A percentile compares a stretch with the other conserved stretches of the same genome.
phyloP scores from a whole-genome alignment of 2,329 filamentous ascomycete genomes.

The Penicillium expansum region DNA sequence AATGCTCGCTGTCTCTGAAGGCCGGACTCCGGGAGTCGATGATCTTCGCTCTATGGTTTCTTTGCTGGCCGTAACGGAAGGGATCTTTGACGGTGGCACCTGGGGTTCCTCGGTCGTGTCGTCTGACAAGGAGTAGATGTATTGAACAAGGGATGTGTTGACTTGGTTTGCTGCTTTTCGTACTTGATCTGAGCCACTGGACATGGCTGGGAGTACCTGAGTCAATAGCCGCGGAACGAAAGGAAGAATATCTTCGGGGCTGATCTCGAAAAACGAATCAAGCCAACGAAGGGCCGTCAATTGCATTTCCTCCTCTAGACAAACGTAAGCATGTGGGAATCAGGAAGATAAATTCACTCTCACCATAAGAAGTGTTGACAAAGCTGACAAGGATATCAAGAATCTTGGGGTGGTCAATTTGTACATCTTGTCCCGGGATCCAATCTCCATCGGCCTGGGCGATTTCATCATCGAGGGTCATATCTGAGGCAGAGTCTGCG shows the following conservation, averaged over 20 bases:
- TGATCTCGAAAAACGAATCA: slow-evolving; percentile 94
- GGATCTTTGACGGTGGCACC: slow-evolving; percentile 37
- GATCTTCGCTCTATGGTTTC: slow-evolving; percentile 43
- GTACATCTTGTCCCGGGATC: slow-evolving; percentile 95
- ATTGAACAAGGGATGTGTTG: slow-evolving; percentile 87
- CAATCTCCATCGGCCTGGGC: slow-evolving; percentile 81
- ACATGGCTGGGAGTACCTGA: slow-evolving; percentile 89
- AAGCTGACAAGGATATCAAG: slow-evolving; percentile 88
- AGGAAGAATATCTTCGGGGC: slow-evolving; percentile 89
- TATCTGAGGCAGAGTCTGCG: slow-evolving; percentile 46
- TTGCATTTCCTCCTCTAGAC: slow-evolving; percentile 79
- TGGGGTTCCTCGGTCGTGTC: slow-evolving; percentile 52
- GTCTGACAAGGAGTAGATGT: slow-evolving; percentile 86
- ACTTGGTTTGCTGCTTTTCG: slow-evolving; percentile 84
- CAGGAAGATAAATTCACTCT: slow-evolving; percentile 27
- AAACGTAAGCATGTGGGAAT: slow-evolving; percentile 17
- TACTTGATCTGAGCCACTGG: slow-evolving; percentile 84
- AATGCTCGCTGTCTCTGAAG: slow-evolving; percentile 27
- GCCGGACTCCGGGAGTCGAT: slow-evolving; percentile 37
- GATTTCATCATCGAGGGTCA: slow-evolving; percentile 52
- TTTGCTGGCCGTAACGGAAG: slow-evolving; percentile 38
- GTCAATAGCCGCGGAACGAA: slow-evolving; percentile 91
- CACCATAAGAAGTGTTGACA: slow-evolving; percentile 76
- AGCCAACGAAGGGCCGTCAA: slow-evolving; percentile 93
- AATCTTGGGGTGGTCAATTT: slow-evolving; percentile 89